A percentile compares a stretch with the other conserved stretches of the same genome.
phyloP scores from a whole-genome alignment of 1,284 basidiomycete genomes.

The Agaricales sp. region DNA sequence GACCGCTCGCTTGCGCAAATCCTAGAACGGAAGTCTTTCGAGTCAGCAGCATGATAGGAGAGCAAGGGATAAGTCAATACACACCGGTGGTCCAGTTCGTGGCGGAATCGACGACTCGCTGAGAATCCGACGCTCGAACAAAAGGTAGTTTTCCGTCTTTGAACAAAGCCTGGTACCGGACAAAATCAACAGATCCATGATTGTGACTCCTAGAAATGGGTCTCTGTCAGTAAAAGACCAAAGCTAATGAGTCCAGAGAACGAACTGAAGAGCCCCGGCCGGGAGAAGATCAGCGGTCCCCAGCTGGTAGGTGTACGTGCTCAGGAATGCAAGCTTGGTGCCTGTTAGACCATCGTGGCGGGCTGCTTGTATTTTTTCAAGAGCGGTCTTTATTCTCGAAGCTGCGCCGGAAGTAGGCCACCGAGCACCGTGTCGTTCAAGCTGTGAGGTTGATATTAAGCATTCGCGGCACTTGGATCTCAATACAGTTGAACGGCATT shows the following conservation, averaged over 20 bases:
- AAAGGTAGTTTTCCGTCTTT: constrained; percentile 42
- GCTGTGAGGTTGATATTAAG: constrained; percentile 26
- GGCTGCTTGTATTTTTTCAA: constrained; percentile 44
- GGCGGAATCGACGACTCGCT: constrained; percentile 58
- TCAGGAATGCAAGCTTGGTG: constrained; percentile 49
- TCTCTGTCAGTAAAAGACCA: neutral
- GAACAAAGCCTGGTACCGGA: constrained; percentile 43
- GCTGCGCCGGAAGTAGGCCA: constrained; percentile 56
- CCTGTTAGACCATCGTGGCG: constrained; percentile 32
- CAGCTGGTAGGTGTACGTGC: constrained; percentile 51
- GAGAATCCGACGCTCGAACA: constrained; percentile 48
- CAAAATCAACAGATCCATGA: constrained; percentile 39
- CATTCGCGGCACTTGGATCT: constrained; percentile 4
- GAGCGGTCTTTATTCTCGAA: constrained; percentile 32
- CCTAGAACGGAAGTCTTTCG: constrained; percentile 23
- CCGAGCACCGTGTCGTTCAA: constrained; percentile 81
- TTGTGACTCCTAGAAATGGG: constrained; percentile 22
- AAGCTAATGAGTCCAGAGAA: no score
- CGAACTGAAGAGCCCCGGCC: constrained; percentile 65
- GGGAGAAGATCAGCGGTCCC: constrained; percentile 50
- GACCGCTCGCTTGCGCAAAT: constrained; percentile 35
- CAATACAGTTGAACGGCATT: constrained; percentile 19
- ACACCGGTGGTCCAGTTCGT: constrained; percentile 63
- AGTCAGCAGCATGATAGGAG: constrained; percentile 1
- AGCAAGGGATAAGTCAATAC: constrained; percentile 9